These are phyloP conservation scores for Tolypocladium endophyticum DNA, from an alignment of 2,329 filamentous ascomycete genomes.

Conservation along the genomic window DNA sequence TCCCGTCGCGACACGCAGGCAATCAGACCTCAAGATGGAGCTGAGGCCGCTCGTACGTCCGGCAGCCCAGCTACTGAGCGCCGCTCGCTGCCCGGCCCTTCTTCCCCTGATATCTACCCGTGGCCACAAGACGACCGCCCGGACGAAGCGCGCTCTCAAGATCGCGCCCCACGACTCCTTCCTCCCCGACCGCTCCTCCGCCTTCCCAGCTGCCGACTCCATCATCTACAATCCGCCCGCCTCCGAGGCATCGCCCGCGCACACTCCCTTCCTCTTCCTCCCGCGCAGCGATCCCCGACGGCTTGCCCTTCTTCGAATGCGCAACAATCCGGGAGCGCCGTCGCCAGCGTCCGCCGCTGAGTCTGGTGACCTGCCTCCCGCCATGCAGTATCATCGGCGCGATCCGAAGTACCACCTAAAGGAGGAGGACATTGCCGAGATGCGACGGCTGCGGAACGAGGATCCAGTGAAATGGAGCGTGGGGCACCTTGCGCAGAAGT, in stretches of 20 bases:
- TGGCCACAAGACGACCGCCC: constrained; percentile 40
- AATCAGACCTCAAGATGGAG: constrained; percentile 17
- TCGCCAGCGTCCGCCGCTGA: constrained; percentile 7
- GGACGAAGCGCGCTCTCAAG: constrained; percentile 47
- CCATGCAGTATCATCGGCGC: constrained; percentile 22
- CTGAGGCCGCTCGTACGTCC: constrained; percentile 24
- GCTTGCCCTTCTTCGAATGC: constrained; percentile 33
- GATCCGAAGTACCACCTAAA: constrained; percentile 40
- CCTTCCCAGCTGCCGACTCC: constrained; percentile 21
- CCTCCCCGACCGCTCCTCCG: constrained; percentile 25
- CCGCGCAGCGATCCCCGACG: constrained; percentile 45
- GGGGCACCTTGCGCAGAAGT: constrained; percentile 39
- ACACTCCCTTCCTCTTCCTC: constrained; percentile 59
- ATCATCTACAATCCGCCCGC: constrained; percentile 50
- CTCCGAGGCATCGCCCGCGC: constrained; percentile 43
- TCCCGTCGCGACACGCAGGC: neutral
- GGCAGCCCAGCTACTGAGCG: constrained; percentile 19
- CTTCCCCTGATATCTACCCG: constrained; percentile 19
- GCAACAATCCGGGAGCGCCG: constrained; percentile 21
- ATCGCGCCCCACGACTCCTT: constrained; percentile 52
- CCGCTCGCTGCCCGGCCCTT: constrained; percentile 9
- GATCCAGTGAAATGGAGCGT: constrained; percentile 49
- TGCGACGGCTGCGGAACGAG: constrained; percentile 39
- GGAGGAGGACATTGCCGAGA: constrained; percentile 46
- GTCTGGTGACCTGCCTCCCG: constrained; percentile 21